Evolutionary conservation across 2,329 filamentous ascomycete species (phyloP), one percentile per base, ranked within the genome.

Genomic region (Myriangium duriaei): DNA sequence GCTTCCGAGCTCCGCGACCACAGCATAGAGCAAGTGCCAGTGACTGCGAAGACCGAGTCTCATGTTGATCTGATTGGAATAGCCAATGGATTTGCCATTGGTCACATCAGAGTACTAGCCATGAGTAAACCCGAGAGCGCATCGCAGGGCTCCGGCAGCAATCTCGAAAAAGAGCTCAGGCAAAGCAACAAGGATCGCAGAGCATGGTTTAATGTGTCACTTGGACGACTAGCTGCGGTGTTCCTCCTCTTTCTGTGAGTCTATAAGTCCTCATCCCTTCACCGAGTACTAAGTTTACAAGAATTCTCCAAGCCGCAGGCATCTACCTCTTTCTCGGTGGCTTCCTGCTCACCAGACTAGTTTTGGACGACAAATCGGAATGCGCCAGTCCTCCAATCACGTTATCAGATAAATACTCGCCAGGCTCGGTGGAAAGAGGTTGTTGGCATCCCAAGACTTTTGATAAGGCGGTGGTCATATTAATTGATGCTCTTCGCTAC

Each of bases 361-460:
- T 91, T 31, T 65, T 83, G 43, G 81, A 86, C 51, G 74, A 88
- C 52, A 80, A 79, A 57, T 79, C 79, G 49, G 79, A 81, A 56
- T 81, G 86, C 59, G 77, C 78, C 34, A 69, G 81, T 40, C 76
- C 82, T 34, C 88, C 91, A 3, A 72, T 81, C 42, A 45, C 47
- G 15, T 45, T 54, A 13, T 39, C 37, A 14, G 42, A 47, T 12
- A 68, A 72, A 21, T 58, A 63, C 42, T 51, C 47, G 12, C 49
- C 60, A 2, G 62, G 62, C 28, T 58, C 60, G 17, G 47, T 59
- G 14, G 57, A 73, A 14, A 67, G 70, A 41, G 91, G 91, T 47
- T 98, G 91, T 69, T 98, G 91, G 91, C 86, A 96, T 57, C 84
- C 86, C 21, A 93, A 85, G 63, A 83, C 77, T 2, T 98, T 96